Base-by-base conservation (phyloP, 2,329 filamentous ascomycete species). In the Dactylellina parvicollis region DNA sequence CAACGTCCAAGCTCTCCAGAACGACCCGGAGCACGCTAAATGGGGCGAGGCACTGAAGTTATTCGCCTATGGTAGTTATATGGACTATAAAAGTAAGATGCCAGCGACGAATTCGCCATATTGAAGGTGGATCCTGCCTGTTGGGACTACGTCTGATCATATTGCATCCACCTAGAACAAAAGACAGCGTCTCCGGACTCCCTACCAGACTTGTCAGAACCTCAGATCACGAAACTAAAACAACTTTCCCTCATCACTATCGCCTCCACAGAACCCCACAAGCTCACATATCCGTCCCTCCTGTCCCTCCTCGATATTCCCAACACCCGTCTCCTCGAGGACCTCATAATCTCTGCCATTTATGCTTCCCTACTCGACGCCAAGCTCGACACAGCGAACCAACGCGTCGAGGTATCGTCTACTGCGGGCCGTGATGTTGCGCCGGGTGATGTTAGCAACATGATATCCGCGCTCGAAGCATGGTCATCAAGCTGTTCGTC, bases 1-100 rank as follows among this genome's bases (percentile, higher is more conserved):
- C 0, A 88, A 92, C 77, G 88, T 98, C 76, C 90, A 95, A 81
- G 85, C 87, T 10, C 88, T 98, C 46, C 81, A 84, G 38, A 84
- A 84, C 38, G 80, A 87, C n/a, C 79, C 85, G 34, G 90, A 96
- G 52, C 87, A 89, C 78, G 82, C 84, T 4, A 77, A 81, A 40
- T 82, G 92, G 81, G 84, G 95, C 55, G 86, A 84, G 1, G 85
- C 96, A 12, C 89, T 99, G 46, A 86, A 93, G 81, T 89, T 96
- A 78, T 99, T 99, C 82, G 91, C 92, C 70, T 92, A 95, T 85
- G 95, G 94, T 73, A 96, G 92, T 71, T 97, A 92, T 84, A 83
- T 86, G 71, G 87, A 89, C 77, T 97, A 96, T 83, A 84, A 86
- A 80, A 79, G 87, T 88, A 79, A 64, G 54, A 20, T 38, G 20